phyloP scores from a whole-genome alignment of 441 rosid genomes.

The Geranium incanum region DNA sequence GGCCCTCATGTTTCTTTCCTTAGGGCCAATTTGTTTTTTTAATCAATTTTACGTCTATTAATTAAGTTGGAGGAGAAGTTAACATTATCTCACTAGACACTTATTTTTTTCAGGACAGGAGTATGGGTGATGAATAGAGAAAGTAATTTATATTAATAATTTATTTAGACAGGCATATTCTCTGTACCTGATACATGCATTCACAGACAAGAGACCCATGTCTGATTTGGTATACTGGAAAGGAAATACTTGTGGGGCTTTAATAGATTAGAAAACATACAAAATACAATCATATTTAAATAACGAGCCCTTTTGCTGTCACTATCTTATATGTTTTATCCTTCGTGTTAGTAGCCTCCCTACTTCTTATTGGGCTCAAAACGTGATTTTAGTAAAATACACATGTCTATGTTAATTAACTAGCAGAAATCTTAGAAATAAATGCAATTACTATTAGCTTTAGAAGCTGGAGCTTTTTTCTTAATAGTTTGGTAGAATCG shows the following conservation, averaged over 20 bases:
- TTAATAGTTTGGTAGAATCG: not conserved
- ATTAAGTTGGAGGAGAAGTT: not conserved
- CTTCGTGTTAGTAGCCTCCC: not conserved
- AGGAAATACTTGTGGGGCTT: not conserved
- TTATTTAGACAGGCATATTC: not conserved
- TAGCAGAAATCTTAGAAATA: not conserved
- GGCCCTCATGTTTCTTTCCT: not conserved
- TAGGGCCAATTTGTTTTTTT: not conserved
- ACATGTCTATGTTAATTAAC: not conserved
- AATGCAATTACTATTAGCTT: not conserved
- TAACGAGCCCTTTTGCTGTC: not conserved
- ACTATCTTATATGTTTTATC: not conserved
- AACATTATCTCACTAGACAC: not conserved
- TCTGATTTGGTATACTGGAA: not conserved
- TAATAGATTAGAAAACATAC: no score
- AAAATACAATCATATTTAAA: not conserved
- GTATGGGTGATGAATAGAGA: not conserved
- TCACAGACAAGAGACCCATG: not conserved
- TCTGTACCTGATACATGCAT: not conserved
- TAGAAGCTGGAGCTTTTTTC: not conserved
- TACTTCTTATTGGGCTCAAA: not conserved
- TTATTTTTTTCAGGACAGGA: not conserved
- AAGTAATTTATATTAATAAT: not conserved
- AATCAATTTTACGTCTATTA: not conserved
- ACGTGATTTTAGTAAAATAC: not conserved